These are phyloP conservation scores for Cercospora sesami DNA, from an alignment of 2,329 filamentous ascomycete species.

Conservation along the genomic window DNA sequence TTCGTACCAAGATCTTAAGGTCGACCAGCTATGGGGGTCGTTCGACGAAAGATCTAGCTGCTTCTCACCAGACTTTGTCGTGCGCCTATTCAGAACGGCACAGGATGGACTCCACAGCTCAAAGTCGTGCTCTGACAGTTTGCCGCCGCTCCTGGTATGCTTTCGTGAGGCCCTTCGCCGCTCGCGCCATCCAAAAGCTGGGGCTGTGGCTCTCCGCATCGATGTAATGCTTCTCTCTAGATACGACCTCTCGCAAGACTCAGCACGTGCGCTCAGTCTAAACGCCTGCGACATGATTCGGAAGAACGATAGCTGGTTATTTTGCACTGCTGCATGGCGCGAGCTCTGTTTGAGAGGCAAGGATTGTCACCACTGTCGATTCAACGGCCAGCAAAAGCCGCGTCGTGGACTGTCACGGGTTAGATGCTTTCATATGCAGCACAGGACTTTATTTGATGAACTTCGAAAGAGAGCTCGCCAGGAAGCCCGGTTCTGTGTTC, in stretches of 20 bases:
- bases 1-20: neutral
- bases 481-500: neutral
- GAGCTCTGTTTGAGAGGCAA: neutral
- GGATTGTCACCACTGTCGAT: neutral
- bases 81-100: neutral
- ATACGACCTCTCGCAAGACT: neutral
- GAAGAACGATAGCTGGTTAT: neutral
- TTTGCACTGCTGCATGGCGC: neutral
- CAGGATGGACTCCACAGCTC: neutral
- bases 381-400: neutral
- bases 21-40: neutral
- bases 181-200: neutral
- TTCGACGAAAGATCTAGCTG: neutral
- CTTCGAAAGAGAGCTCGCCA: neutral
- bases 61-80: neutral
- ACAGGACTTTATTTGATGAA: neutral
- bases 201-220: neutral
- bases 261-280: neutral
- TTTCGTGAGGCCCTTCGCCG: neutral
- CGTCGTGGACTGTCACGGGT: neutral
- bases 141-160: neutral
- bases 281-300: neutral
- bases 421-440: neutral
- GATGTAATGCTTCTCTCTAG: neutral
- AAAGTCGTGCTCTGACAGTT: neutral